Base-by-base conservation (phyloP, 306 rosid species). In the Heteromeles arbutifolia region DNA sequence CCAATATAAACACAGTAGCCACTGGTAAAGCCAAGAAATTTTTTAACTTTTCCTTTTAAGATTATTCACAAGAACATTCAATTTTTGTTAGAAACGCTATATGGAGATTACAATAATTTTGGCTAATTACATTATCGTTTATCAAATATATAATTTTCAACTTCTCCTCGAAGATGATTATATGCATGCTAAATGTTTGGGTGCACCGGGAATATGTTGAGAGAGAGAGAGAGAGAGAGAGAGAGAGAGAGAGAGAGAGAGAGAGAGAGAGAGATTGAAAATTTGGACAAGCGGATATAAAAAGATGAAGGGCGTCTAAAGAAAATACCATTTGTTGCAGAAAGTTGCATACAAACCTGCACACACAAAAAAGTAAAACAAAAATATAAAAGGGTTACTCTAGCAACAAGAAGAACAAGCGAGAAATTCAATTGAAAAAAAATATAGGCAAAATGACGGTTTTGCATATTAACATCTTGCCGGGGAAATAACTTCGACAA, bases 321-420 rank as follows among this genome's bases (percentile, higher is more conserved):
- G 29, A 28, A 24, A 70, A 13, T 90, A 94, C 98, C 98, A 92
- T 90, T 79, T 65, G 89, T 64, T 21, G 91, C 82, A 95, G 88
- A 84, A 95, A 95, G 65, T 85, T 74, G 57, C 96, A 80, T 65
- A 95, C 97, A 76, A 89, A 95, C 97, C 98, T 95, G 77, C 29
- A 2, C 29, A 28, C 87, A 86, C 83, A 78, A 84, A 78, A 74
- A 68, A 15, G 41, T 5, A 8, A 31, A 64, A 2, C 29, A 28
- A 28, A 28, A 28, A 28, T 28, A 28, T 28, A 25, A 72, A 28
- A 72, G 26, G 44, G 24, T 41, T 26, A 19, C 41, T 61, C 65
- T 19, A 59, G 69, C 73, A 70, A 82, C 48, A 59, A 74, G 74
- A 67, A 21, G 65, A 54, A 78, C 58, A 59, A 67, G 69, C 64